Percentiles rank a stretch among this genome's conserved stretches.
Conservation (phyloP, 2,329 filamentous ascomycete species). For the Alternaria ethzedia region DNA sequence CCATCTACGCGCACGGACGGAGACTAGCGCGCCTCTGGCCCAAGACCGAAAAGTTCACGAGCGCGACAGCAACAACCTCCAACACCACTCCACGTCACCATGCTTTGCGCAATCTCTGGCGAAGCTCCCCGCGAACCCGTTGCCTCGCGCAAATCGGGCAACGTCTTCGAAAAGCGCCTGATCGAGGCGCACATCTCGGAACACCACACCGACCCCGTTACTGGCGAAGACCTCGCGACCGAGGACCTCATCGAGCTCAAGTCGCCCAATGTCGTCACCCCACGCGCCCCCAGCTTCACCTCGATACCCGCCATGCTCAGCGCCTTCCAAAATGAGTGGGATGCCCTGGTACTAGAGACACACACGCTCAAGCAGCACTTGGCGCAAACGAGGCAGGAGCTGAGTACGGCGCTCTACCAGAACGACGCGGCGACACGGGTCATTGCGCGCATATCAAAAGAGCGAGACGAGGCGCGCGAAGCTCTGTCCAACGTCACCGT, state of each 20-base stretch:
- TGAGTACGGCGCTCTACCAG: slow-evolving; percentile 93
- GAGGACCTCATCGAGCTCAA: slow-evolving; percentile 91
- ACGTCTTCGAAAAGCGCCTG: slow-evolving; percentile 91
- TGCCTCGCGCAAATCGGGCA: slow-evolving; percentile 91
- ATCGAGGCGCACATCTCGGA: slow-evolving; percentile 95
- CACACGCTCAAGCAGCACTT: slow-evolving; percentile 91
- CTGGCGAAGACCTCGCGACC: slow-evolving; percentile 78
- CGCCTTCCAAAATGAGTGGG: slow-evolving; percentile 98
- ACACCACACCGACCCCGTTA: slow-evolving; percentile 90
- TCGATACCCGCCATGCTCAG: slow-evolving; percentile 94
- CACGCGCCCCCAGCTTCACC: slow-evolving; percentile 89
- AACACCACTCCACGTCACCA: slow-evolving; percentile 12
- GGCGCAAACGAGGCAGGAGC: slow-evolving; percentile 87
- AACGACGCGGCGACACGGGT: slow-evolving; percentile 96
- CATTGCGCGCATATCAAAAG: slow-evolving; percentile 86
- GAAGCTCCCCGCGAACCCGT: slow-evolving; percentile 95
- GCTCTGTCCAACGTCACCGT: slow-evolving; percentile 86
- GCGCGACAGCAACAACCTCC: slow-evolving; percentile 3
- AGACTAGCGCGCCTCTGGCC: slow-evolving; percentile 2
- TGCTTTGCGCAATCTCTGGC: slow-evolving; percentile 77
- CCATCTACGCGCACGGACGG: not conserved
- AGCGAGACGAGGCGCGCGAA: slow-evolving; percentile 90
- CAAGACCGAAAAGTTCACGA: slow-evolving; percentile 13
- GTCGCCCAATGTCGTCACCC: slow-evolving; percentile 80
- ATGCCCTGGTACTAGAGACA: slow-evolving; percentile 87